Base-by-base conservation (phyloP, 2,329 filamentous ascomycete species). In the Elsinoe batatas region DNA sequence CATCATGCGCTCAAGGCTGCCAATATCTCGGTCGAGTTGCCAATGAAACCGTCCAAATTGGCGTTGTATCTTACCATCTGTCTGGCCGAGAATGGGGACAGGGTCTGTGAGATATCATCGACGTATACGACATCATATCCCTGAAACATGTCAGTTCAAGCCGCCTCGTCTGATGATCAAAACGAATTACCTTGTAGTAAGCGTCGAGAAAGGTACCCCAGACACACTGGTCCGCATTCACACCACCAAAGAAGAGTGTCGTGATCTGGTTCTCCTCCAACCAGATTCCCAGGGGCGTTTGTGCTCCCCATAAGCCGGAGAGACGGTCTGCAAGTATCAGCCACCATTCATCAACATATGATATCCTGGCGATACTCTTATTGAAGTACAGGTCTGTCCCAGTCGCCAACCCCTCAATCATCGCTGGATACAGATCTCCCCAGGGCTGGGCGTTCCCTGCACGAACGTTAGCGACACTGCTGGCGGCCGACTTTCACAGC, bases 191-290 rank as follows among this genome's bases (percentile, higher is more conserved):
- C 35, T 51, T 68, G 60, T 65, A 68, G 56, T 65, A 66, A 0
- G 65, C 65, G 56, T 68, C 65, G 1, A 66, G 60, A 30, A 68
- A 60, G 12, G 64, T 67, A 17, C 62, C 60, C 64, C 64, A 68
- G 17, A 67, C 65, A 49, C 65, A 67, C 54, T 67, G 65, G 57
- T 68, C 65, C 2, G 63, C 64, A 53, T 67, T 67, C 5, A 67
- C 65, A 40, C 65, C 65, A 4, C 64, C 64, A 18, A 67, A 64
- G 59, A 67, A 67, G 13, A 67, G 59, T 1, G 64, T 67, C 33
- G 65, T 67, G 56, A 65, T 66, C 40, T 63, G 61, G 26, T 65
- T 66, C 54, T 65, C 65, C 56, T 66, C 64, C 30, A 67, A 44
- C 57, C 62, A 68, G 11, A 65, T 59, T 4, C 65, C 65, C 15